A percentile compares a stretch with the other conserved stretches of the same genome.
Conservation (phyloP, 129 eudicot genomes). For the Heracleum sosnowskyi region DNA sequence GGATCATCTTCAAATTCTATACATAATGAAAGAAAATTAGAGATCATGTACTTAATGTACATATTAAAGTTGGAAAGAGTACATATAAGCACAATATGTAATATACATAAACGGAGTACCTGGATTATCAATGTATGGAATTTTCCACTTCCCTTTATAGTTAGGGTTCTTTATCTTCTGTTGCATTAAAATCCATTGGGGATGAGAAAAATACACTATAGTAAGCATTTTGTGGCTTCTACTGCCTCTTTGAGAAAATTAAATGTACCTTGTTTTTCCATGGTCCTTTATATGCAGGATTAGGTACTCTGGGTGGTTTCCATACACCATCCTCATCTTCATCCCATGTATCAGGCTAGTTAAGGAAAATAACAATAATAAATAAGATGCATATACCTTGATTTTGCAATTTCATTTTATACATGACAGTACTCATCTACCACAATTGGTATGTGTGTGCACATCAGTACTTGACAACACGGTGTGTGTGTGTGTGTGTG, state of each 20-base stretch:
- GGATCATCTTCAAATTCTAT: conserved; percentile 61
- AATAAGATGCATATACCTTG: not conserved
- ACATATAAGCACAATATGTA: not conserved
- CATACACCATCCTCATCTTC: conserved; percentile 62
- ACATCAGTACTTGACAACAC: no score
- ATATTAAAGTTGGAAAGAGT: not conserved
- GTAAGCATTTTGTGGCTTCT: not conserved
- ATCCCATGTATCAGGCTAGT: conserved; percentile 55
- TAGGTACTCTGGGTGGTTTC: conserved; percentile 42
- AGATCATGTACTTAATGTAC: not conserved
- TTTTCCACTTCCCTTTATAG: conserved; percentile 63
- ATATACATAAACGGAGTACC: conserved; percentile 19
- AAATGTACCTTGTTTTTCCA: conserved; percentile 43
- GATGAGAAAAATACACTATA: not conserved
- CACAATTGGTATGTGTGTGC: not conserved
- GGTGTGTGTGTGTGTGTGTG: no score
- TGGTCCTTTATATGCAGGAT: conserved; percentile 57
- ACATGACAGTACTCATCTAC: not conserved
- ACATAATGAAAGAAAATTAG: not conserved
- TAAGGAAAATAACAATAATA: not conserved
- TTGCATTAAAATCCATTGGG: not conserved
- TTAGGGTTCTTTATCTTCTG: conserved; percentile 66
- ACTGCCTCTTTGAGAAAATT: not conserved
- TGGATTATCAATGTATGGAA: conserved; percentile 56
- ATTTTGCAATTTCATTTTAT: not conserved